Base-by-base conservation (phyloP, 345 rosid species). In the Rhodomyrtus tomentosa region DNA sequence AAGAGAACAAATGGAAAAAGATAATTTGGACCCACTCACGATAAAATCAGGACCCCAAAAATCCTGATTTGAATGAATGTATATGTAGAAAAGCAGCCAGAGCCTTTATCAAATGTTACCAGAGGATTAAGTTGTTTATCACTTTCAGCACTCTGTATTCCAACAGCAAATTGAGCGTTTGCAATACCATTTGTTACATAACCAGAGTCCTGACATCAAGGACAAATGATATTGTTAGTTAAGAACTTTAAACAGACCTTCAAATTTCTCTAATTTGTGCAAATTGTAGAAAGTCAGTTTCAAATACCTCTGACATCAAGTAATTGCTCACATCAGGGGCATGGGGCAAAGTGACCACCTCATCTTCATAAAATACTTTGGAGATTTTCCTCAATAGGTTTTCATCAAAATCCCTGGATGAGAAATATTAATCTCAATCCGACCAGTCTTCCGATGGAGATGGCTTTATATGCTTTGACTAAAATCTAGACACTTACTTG, bases 281-380 rank as follows among this genome's bases (percentile, higher is more conserved):
- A 59, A 29, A 59, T 29, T 83, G 83, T 6, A 50, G 58, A 51
- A 83, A 7, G 76, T 84, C 82, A 59, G 81, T 73, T 86, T 82
- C 50, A 79, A 52, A 50, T 94, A 97, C 99, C 99, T 98, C 95
- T 87, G 92, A 84, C 88, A 92, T 87, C 90, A 98, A 91, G 90
- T 96, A 96, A 91, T 88, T 98, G 95, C 99, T 92, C 89, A 95
- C 98, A 88, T 98, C 99, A 55, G 98, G 99, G 82, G 94, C 88
- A 86, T 88, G 87, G 85, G 99, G 99, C 86, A 98, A 90, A 86
- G 87, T 91, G 84, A 83, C 92, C 84, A 90, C 92, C 85, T 93
- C 95, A 89, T 96, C 97, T 92, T 98, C 99, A 88, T 96, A 93
- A 88, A 88, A 92, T 58, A 95, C 92, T 87, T 94, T 95, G 88